phyloP scores from a whole-genome alignment of 345 rosid species.

The Murraya koenigii region DNA sequence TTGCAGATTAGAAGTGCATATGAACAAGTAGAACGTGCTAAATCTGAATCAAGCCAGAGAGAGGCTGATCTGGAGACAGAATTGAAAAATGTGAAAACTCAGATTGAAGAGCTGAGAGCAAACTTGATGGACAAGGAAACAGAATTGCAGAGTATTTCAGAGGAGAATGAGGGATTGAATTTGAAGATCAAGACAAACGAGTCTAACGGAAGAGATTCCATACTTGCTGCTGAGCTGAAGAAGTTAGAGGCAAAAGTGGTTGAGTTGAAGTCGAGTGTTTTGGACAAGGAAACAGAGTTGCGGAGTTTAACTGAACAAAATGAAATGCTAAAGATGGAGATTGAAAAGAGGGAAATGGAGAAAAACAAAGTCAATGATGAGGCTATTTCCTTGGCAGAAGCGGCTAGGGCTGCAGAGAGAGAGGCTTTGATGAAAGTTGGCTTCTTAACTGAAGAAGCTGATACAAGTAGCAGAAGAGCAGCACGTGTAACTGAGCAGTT shows the following conservation, averaged over 20 bases:
- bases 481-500: slow-evolving; percentile 62
- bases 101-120: slow-evolving; percentile 53
- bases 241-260: slow-evolving; percentile 51
- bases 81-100: slow-evolving; percentile 38
- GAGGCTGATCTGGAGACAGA: slow-evolving; percentile 56
- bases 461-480: slow-evolving; percentile 63
- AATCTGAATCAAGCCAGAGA: slow-evolving; percentile 52
- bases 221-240: slow-evolving; percentile 41
- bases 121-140: slow-evolving; percentile 59
- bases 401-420: slow-evolving; percentile 51
- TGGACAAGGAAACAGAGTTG: slow-evolving; percentile 56
- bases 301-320: slow-evolving; percentile 44
- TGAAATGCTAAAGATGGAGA: slow-evolving; percentile 51
- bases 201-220: slow-evolving; percentile 35
- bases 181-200: slow-evolving; percentile 39
- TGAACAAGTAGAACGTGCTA: slow-evolving; percentile 62
- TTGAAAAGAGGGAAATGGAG: slow-evolving; percentile 50
- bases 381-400: slow-evolving; percentile 38
- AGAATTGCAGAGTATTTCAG: slow-evolving; percentile 42
- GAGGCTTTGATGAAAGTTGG: slow-evolving; percentile 65
- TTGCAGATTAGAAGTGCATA: slow-evolving; percentile 82
- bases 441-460: slow-evolving; percentile 64
- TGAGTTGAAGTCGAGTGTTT: slow-evolving; percentile 48
- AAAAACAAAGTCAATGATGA: slow-evolving; percentile 39
- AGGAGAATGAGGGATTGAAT: slow-evolving; percentile 51